Evolutionary conservation across 2,329 filamentous ascomycete species (phyloP), one percentile per base, ranked within the genome.

Genomic region (Arachnomyces sp.): DNA sequence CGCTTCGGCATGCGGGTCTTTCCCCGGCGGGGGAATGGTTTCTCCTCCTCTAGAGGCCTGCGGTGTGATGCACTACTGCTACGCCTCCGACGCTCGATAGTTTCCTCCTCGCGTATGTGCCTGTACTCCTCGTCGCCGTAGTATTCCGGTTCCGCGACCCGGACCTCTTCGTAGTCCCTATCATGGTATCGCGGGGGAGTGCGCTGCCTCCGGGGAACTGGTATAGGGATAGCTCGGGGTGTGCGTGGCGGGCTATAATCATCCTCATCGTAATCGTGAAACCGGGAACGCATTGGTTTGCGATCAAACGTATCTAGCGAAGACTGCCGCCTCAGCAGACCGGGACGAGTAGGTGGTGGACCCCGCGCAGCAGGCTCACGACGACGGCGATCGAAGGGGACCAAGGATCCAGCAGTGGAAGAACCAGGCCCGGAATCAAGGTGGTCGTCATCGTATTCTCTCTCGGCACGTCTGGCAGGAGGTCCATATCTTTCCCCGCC

Each of bases 231-330:
- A 31, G 73, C 71, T 44, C 76, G 9, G 63, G 66, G 14, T 66
- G 71, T 29, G 65, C 66, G 36, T 64, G 68, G 47, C 66, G 60
- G 43, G 70, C 49, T 44, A 31, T 56, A 52, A 16, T 45, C 47
- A 34, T 73, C 39, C 48, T 54, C 40, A 45, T 61, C 59, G 31
- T 61, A 61, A 34, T 52, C 55, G 42, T 56, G 47, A 43, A 54
- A 44, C 62, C 56, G 14, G 65, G 55, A 45, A 73, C 73, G 33
- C 75, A 71, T 25, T 73, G 70, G 40, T 72, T 52, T 1, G 36
- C 88, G 80, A 62, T 95, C 89, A 57, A 87, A 95, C 0, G 85
- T 94, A 60, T 95, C 89, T 30, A 95, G 72, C 38, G 87, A 94
- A 11, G 87, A 94, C 60, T 94, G 88, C 32, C 89, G 78, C 43